Evolutionary conservation across 1,284 basidiomycete genomes (phyloP).

Genomic region (Ganoderma resinaceum): DNA sequence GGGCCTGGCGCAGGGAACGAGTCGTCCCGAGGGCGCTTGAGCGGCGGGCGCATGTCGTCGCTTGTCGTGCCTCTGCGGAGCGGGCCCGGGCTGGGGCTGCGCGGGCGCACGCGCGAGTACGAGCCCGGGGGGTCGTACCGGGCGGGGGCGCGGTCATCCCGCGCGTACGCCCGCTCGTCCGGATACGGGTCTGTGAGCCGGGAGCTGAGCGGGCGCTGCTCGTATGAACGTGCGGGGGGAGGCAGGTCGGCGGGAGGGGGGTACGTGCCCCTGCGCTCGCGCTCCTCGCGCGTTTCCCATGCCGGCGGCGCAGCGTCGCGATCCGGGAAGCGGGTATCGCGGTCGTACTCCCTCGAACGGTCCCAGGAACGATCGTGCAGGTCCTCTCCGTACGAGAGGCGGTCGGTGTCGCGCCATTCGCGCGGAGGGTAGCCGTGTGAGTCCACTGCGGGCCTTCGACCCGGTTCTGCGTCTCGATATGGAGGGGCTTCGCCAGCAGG

Average conservation of each 20-base stretch:
- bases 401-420: slow-evolving; percentile 38
- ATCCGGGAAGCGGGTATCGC: slow-evolving; percentile 29
- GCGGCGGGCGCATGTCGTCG: slow-evolving; percentile 41
- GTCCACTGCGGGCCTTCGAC: slow-evolving; percentile 26
- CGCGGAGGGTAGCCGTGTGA: slow-evolving; percentile 29
- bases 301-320: slow-evolving; percentile 33
- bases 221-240: slow-evolving; percentile 35
- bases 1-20: slow-evolving; percentile 22
- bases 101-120: slow-evolving; percentile 40
- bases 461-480: slow-evolving; percentile 27
- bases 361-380: slow-evolving; percentile 34
- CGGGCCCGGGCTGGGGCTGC: slow-evolving; percentile 41
- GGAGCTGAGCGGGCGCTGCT: slow-evolving; percentile 39
- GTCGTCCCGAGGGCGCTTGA: slow-evolving; percentile 43
- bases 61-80: slow-evolving; percentile 27
- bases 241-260: slow-evolving; percentile 26
- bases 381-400: slow-evolving; percentile 31
- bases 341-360: slow-evolving; percentile 33
- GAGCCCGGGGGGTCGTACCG: slow-evolving; percentile 33
- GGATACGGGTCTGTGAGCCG: slow-evolving; percentile 37
- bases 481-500: slow-evolving; percentile 31
- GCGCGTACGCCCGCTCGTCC: slow-evolving; percentile 30
- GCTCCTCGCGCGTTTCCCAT: slow-evolving; percentile 43
- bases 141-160: slow-evolving; percentile 32
- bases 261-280: slow-evolving; percentile 38